These are phyloP conservation scores for Populus nigra DNA, from an alignment of 345 rosid genomes.

Conservation along the genomic window DNA sequence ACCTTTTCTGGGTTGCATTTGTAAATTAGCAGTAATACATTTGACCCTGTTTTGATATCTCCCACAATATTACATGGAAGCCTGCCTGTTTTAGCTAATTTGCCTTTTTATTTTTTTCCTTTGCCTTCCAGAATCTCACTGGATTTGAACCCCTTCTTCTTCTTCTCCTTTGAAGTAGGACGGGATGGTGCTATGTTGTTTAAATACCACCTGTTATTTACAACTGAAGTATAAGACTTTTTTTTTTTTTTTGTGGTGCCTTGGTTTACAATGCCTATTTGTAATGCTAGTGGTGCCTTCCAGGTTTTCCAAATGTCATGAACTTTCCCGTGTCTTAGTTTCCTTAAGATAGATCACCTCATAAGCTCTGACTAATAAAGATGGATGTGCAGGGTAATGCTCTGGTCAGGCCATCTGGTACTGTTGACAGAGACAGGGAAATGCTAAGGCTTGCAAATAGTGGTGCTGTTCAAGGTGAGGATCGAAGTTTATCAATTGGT, in stretches of 20 bases:
- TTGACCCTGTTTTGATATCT: neutral
- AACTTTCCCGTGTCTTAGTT: constrained; percentile 14
- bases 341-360: constrained; percentile 15
- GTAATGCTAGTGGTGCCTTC: neutral
- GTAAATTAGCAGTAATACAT: neutral
- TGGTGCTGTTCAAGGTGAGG: constrained; percentile 63
- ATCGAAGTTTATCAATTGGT: constrained; percentile 60
- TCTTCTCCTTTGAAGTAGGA: neutral
- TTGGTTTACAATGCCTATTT: neutral
- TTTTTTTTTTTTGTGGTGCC: neutral
- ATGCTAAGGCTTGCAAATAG: constrained; percentile 54
- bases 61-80: neutral
- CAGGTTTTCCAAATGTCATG: neutral
- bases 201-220: neutral
- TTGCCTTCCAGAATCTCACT: neutral
- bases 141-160: neutral
- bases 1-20: neutral
- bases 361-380: constrained; percentile 39
- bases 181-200: neutral
- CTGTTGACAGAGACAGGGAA: constrained; percentile 74
- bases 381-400: constrained; percentile 69
- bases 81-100: neutral
- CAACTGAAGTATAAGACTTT: neutral
- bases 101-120: neutral
- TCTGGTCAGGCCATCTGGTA: constrained; percentile 58